phyloP scores from a whole-genome alignment of 495 filamentous ascomycete species.

The Hypoxylon lenormandii region DNA sequence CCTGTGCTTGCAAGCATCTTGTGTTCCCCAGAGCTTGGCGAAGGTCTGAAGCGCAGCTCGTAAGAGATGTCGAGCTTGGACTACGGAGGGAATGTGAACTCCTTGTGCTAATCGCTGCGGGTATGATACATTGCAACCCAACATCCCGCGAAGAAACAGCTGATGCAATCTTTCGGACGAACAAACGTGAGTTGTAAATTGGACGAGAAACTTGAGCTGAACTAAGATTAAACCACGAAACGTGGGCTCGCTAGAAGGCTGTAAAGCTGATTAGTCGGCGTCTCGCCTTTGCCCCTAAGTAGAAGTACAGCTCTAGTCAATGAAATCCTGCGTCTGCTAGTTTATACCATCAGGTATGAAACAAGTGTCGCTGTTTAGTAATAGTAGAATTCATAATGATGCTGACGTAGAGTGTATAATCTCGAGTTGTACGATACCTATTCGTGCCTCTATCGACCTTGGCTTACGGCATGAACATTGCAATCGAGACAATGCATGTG shows the following conservation, averaged over 20 bases:
- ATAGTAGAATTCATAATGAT: conserved; percentile 5
- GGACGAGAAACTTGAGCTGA: conserved; percentile 20
- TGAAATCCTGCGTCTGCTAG: conserved; percentile 15
- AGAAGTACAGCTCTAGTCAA: conserved; percentile 3
- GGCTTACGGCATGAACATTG: conserved; percentile 18
- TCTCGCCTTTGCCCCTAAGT: conserved; percentile 27
- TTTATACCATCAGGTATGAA: conserved; percentile 15
- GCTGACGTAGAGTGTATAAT: not conserved
- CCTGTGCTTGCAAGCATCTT: conserved; percentile 9
- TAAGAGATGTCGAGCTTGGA: conserved; percentile 39
- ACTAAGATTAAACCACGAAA: conserved; percentile 7
- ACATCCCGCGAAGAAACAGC: conserved; percentile 18
- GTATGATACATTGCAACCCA: conserved; percentile 25
- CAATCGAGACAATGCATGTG: conserved; percentile 4
- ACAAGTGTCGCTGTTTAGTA: conserved; percentile 12
- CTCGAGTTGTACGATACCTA: not conserved
- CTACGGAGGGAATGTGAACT: conserved; percentile 41
- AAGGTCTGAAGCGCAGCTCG: conserved; percentile 37
- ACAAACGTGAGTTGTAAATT: conserved; percentile 39
- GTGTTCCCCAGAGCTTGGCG: conserved; percentile 31
- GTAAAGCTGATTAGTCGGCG: conserved; percentile 39
- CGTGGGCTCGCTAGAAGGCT: not conserved
- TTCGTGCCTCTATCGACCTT: no score
- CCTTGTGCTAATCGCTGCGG: conserved; percentile 43
- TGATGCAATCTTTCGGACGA: conserved; percentile 38